A percentile compares a stretch with the other conserved stretches of the same genome.
These are phyloP conservation scores for Trichomonas vaginalis DNA, from an alignment of 208 protist genomes.

Conservation along the genomic window DNA sequence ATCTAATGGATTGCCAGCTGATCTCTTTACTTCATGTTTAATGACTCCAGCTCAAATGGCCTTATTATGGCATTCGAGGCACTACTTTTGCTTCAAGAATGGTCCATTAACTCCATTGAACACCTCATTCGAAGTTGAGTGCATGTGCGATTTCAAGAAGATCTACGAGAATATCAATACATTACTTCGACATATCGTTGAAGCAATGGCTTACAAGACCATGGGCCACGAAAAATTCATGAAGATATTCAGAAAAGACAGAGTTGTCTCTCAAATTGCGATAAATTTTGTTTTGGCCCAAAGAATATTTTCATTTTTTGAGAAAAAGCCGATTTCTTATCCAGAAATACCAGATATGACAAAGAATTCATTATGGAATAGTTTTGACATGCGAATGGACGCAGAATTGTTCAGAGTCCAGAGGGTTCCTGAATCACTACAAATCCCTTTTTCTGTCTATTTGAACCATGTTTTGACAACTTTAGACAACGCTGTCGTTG, in stretches of 20 bases:
- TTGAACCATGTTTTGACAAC: neutral
- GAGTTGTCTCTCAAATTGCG: neutral
- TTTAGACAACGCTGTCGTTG: neutral
- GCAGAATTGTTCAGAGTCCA: neutral
- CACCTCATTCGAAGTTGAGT: neutral
- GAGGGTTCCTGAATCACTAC: neutral
- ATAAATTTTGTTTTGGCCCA: neutral
- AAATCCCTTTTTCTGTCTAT: neutral
- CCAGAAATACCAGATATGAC: neutral
- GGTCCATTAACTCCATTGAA: neutral
- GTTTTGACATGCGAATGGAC: neutral
- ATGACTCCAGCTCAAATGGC: neutral
- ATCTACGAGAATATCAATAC: neutral
- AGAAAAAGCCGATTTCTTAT: neutral
- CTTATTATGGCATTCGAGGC: neutral
- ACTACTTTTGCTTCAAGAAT: neutral
- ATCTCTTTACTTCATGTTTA: neutral
- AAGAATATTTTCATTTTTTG: neutral
- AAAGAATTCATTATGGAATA: neutral
- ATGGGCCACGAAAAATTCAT: neutral
- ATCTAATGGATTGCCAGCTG: neutral
- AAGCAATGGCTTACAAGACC: neutral
- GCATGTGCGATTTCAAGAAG: neutral
- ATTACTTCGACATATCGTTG: neutral
- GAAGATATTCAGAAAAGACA: neutral